These are phyloP conservation scores for Fusarium cyanostomum DNA, from an alignment of 2,329 filamentous ascomycete species.

Conservation along the genomic window DNA sequence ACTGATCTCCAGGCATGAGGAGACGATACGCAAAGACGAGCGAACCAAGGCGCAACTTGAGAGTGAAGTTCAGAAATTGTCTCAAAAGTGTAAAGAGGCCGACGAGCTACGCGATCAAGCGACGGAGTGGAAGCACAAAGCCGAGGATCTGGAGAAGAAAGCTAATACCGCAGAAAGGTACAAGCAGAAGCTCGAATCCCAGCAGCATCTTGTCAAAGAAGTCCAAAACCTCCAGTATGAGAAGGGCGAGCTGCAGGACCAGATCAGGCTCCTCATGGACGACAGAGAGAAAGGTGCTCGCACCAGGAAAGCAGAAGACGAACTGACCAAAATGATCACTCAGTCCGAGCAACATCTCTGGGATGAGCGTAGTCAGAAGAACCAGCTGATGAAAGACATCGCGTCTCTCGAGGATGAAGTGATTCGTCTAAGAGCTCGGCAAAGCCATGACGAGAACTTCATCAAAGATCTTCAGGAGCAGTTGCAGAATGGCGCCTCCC, in stretches of 20 bases:
- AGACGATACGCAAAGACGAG: conserved; percentile 55
- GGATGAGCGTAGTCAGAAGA: conserved; percentile 57
- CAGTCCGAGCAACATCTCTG: conserved; percentile 54
- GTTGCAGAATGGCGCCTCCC: conserved; percentile 51
- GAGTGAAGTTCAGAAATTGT: conserved; percentile 60
- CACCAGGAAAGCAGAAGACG: conserved; percentile 51
- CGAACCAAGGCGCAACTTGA: conserved; percentile 63
- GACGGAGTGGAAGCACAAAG: conserved; percentile 66
- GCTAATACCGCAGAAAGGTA: conserved; percentile 71
- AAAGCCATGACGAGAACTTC: conserved; percentile 61
- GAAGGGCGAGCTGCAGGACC: conserved; percentile 62
- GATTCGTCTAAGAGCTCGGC: conserved; percentile 57
- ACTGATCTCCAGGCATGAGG: conserved; percentile 72
- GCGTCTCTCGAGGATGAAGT: conserved; percentile 58
- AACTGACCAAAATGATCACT: conserved; percentile 53
- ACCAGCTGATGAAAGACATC: conserved; percentile 57
- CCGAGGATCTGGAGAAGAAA: conserved; percentile 67
- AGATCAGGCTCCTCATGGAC: conserved; percentile 52
- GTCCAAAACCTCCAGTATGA: conserved; percentile 65
- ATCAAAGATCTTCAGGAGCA: conserved; percentile 70
- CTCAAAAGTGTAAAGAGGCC: conserved; percentile 57
- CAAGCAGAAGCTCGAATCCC: conserved; percentile 69
- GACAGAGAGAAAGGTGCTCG: conserved; percentile 49
- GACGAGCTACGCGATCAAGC: conserved; percentile 67
- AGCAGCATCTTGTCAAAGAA: conserved; percentile 65